Base-by-base conservation (phyloP, 2,329 filamentous ascomycete genomes). In the Aureobasidium sp. region DNA sequence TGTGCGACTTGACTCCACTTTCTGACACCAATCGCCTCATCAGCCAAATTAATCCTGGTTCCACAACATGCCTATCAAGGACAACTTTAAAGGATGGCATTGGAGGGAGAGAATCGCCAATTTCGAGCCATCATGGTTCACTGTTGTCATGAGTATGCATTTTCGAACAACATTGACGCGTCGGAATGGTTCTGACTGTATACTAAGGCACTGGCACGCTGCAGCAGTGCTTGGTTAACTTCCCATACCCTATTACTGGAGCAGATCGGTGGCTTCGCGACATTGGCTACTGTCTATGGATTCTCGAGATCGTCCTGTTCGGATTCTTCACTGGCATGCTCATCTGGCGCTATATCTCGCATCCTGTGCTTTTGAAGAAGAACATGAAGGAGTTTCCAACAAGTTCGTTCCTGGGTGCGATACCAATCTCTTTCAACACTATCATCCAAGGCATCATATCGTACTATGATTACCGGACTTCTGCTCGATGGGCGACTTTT, bases 51-150 rank as follows among this genome's bases (percentile, higher is more conserved):
- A 3, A n/a, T 2, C 32, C 29, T 39, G 6, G 1, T 3, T 30
- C 11, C 25, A 39, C 34, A 47, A 39, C n/a, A 59, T 59, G 41
- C 37, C 37, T 13, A 14, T 37, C 32, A 50, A 50, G 29, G 45
- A 48, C 30, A 51, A 47, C n/a, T 14, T 59, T 7, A 49, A 55
- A 42, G 61, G 44, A 27, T 57, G 55, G 61, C 61, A 63, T 61
- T 63, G 63, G 63, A 36, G 57, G 30, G 58, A 68, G 55, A 62
- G 65, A 16, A 65, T 68, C 16, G 36, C 63, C 5, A 68, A 62
- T 11, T 66, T 66, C 30, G 63, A 65, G 47, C 63, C 65, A 39
- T 68, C 67, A 65, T 68, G 67, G 67, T 68, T 67, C 49, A 64
- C 65, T 3, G 59, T 68, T 25, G 59, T 49, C 32, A 68, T 68